Conservation (phyloP, 73 alveolate genomes). For the Stentor coeruleus region DNA sequence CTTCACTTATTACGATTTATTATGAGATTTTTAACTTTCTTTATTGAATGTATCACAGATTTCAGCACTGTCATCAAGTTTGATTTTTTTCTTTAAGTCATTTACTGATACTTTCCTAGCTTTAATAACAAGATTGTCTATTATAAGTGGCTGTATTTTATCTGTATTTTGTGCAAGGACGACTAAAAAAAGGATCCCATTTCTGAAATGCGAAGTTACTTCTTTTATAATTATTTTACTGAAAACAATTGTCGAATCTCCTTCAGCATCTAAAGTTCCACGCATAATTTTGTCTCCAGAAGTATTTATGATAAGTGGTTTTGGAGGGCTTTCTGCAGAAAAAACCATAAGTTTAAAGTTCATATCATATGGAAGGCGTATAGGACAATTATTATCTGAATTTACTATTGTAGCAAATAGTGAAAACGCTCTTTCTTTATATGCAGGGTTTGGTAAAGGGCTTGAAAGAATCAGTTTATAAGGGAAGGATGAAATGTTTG, state of each 20-base stretch:
- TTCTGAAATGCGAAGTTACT: slow-evolving; percentile 12
- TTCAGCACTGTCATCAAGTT: too few species aligned
- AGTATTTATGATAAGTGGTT: not conserved
- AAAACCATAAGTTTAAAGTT: not conserved
- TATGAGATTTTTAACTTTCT: too few species aligned
- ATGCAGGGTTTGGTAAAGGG: not conserved
- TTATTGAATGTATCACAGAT: too few species aligned
- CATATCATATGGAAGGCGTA: not conserved
- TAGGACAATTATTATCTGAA: not conserved
- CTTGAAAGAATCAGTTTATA: not conserved
- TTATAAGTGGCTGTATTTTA: not conserved
- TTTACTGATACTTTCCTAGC: slow-evolving; percentile 22
- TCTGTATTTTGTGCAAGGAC: not conserved
- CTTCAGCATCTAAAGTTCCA: slow-evolving; percentile 13
- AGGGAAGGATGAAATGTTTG: not conserved
- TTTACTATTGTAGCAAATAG: not conserved
- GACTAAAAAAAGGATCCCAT: not conserved
- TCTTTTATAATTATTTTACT: not conserved
- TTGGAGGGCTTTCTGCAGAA: not conserved
- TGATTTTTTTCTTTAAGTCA: too few species aligned
- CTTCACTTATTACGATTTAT: too few species aligned
- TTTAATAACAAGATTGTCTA: not conserved
- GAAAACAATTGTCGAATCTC: slow-evolving; percentile 10
- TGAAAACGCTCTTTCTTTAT: slow-evolving; percentile 19
- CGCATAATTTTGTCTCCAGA: not conserved